A percentile compares a stretch with the other conserved stretches of the same genome.
Conservation (phyloP, 1,139 yeast genomes). For the Yamadazyma trypodendri region DNA sequence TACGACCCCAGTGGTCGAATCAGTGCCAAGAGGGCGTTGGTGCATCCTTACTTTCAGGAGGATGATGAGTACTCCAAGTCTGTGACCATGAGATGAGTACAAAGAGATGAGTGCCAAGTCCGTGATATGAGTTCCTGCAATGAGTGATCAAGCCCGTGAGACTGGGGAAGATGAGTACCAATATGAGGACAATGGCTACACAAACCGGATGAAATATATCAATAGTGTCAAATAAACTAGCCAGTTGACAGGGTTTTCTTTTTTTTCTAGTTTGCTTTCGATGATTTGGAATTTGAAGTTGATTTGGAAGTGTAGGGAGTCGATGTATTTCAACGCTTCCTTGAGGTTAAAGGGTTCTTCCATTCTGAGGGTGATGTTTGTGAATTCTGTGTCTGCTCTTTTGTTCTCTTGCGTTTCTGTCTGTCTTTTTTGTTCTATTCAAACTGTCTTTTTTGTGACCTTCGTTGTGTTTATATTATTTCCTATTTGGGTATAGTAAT, state of each 20-base stretch:
- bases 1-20: slow-evolving; percentile 95
- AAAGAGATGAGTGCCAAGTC: too few relatives aligned
- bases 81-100: slow-evolving; percentile 44
- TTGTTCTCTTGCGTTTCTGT: too few relatives aligned
- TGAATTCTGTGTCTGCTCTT: neutral
- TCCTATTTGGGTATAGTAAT: slow-evolving; percentile 9
- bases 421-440: neutral
- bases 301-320: slow-evolving; percentile 9
- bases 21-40: slow-evolving; percentile 88
- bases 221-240: slow-evolving; percentile 7
- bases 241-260: slow-evolving; percentile 4
- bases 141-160: too few relatives aligned
- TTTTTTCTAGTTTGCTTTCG: slow-evolving; percentile 6
- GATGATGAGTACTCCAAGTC: slow-evolving; percentile 36
- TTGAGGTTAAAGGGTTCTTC: slow-evolving; percentile 3
- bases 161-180: too few relatives aligned
- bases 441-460: too few relatives aligned
- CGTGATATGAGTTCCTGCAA: too few relatives aligned
- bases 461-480: slow-evolving; percentile 5
- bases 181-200: slow-evolving; percentile 12
- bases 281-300: slow-evolving; percentile 9
- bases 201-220: slow-evolving; percentile 6
- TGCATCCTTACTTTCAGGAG: slow-evolving; percentile 86
- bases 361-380: neutral
- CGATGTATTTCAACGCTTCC: slow-evolving; percentile 9